Evolutionary conservation across 331 rosid genomes (phyloP), one percentile per base, ranked within the genome.

Genomic region (Malus hybrid): DNA sequence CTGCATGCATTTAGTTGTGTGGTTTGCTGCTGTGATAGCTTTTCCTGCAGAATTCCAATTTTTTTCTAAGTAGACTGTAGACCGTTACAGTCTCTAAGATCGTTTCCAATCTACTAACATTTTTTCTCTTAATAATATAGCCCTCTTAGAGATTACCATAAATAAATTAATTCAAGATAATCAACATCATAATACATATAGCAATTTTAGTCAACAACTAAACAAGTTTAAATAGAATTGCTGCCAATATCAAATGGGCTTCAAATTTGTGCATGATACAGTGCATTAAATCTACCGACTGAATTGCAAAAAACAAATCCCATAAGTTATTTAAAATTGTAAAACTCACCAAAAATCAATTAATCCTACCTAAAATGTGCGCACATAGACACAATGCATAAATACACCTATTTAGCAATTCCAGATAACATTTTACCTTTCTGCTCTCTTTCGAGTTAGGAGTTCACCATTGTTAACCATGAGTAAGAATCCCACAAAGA

Each of bases 401-500:
- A 5, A 34, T 33, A 34, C 39, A 63, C n/a, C 19, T 28, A 29
- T 56, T 66, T 28, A 61, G n/a, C 32, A 19, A 16, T 6, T 74
- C 62, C 68, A 72, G 53, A 63, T 15, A 63, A 19, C 20, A 11
- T 32, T 30, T 57, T 53, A 24, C 71, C 73, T 13, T 68, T 22
- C 46, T 71, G 50, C 13, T 13, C 32, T 30, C 16, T 26, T 53
- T 12, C 48, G 20, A 32, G 39, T 10, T n/a, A 63, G 57, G 67
- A 64, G 75, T 7, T 77, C 66, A 79, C 88, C 83, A 77, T 84
- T 79, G 67, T 62, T 70, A 77, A 50, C 75, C 61, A 55, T 64
- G 82, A 80, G 79, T 74, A 75, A 93, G 88, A 68, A 91, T 86
- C 70, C 82, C 77, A 28, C 67, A 86, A 78, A 91, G 68, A 44